Base-by-base conservation (phyloP, 2,329 filamentous ascomycete genomes). In the Phaeosphaeriaceae sp. region DNA sequence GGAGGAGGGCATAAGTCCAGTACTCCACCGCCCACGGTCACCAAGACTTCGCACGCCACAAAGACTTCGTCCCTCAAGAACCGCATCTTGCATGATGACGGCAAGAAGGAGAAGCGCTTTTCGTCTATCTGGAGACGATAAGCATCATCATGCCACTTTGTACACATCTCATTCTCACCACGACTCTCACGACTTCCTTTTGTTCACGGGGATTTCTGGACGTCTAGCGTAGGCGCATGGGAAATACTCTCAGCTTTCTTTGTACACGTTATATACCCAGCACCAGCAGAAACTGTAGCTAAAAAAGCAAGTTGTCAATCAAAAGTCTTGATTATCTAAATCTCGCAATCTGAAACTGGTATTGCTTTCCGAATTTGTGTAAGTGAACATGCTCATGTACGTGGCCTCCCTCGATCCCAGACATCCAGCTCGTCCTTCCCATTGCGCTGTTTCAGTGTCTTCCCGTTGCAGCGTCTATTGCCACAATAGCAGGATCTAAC, bases 181-280 rank as follows among this genome's bases (percentile, higher is more conserved):
- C 24, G 4, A 54, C 24, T 10, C 15, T 55, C 33, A 49, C 40
- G 48, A 42, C 57, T 48, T 57, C 55, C 40, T 3, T 41, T 48
- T 58, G 46, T 49, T n/a, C 13, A 36, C 13, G 9, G 13, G 6
- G 31, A 36, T 36, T 7, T 36, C 13, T 7, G 31, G 31, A 36
- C 31, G 3, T 36, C 31, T 36, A 36, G 31, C 31, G 31, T 13
- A 7, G 6, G 9, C 31, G 31, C 13, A 36, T 36, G 31, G 31
- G 13, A 13, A 11, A 11, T 36, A 36, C 31, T 41, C 21, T 31
- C 50, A 56, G 58, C 51, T 24, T 56, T 31, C 19, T 33, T 53
- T 51, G 41, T 45, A 54, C 49, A 46, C 58, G 65, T 60, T 65
- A 56, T 65, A 68, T 68, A 68, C 65, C 65, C 65, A 50, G 19